These are phyloP conservation scores for Xylariaceae sp. DNA, from an alignment of 2,329 filamentous ascomycete genomes.

Conservation along the genomic window DNA sequence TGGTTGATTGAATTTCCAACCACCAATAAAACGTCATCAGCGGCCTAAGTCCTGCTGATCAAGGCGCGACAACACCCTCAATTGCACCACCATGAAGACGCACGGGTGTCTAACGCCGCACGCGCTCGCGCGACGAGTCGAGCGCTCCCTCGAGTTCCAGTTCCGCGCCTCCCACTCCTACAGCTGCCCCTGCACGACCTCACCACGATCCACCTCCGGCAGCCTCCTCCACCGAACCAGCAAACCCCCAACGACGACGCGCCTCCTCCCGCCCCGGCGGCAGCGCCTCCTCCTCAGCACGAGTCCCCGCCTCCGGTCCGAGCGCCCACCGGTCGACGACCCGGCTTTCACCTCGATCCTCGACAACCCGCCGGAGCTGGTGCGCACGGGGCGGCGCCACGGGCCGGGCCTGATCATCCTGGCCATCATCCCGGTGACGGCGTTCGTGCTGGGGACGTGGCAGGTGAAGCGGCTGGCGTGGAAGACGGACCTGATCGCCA, in stretches of 20 bases:
- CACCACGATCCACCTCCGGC: not conserved
- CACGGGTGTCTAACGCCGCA: constrained; percentile 25
- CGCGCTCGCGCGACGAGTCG: constrained; percentile 30
- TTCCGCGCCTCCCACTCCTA: constrained; percentile 13
- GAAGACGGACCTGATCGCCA: constrained; percentile 92
- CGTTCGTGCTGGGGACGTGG: constrained; percentile 90
- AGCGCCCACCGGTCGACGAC: constrained; percentile 64
- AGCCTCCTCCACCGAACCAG: not conserved
- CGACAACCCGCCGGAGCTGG: constrained; percentile 80
- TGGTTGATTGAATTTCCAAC: no score
- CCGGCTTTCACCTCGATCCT: constrained; percentile 82
- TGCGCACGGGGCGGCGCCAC: constrained; percentile 73
- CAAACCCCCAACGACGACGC: not conserved
- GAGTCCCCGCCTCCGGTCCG: constrained; percentile 42
- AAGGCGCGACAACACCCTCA: not conserved
- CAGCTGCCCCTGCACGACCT: constrained; percentile 7
- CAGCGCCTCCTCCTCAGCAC: constrained; percentile 37
- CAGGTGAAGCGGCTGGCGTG: constrained; percentile 90
- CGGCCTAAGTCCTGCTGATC: not conserved
- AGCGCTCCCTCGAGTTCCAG: constrained; percentile 30
- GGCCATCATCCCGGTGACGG: constrained; percentile 86
- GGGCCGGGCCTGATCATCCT: constrained; percentile 80
- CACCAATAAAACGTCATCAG: constrained; percentile 4
- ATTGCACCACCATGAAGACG: constrained; percentile 28
- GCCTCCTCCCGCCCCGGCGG: constrained; percentile 9